These are phyloP conservation scores for Grigorovia jiainica DNA, from an alignment of 805 yeast genomes.

Conservation along the genomic window DNA sequence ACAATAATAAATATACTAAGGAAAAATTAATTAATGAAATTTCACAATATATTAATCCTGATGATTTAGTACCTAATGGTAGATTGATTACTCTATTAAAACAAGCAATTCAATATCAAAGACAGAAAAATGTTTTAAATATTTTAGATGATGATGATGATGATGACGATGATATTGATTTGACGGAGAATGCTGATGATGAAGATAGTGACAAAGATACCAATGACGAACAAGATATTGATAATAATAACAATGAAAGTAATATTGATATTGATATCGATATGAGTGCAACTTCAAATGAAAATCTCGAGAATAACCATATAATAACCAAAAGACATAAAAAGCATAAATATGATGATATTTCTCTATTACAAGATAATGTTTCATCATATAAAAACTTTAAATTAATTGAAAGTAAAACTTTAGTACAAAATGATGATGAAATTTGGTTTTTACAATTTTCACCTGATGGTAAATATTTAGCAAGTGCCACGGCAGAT, in stretches of 20 bases:
- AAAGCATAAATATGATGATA: no score
- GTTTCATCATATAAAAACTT: conserved; percentile 5
- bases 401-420: conserved; percentile 12
- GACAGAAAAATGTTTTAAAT: conserved; percentile 28
- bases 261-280: not conserved
- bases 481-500: conserved; percentile 70
- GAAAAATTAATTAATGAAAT: conserved; percentile 33
- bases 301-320: no score
- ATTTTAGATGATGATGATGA: conserved; percentile 20
- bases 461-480: conserved; percentile 62
- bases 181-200: not conserved
- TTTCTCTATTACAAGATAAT: conserved; percentile 10
- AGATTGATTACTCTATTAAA: conserved; percentile 41
- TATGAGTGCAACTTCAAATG: no score
- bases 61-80: conserved; percentile 43
- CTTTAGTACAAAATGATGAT: conserved; percentile 40
- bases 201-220: not conserved
- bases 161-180: conserved; percentile 9
- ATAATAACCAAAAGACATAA: no score
- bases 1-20: conserved; percentile 28
- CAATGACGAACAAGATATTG: not conserved
- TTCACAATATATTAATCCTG: conserved; percentile 39
- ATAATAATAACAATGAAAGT: not conserved
- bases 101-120: conserved; percentile 44
- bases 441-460: conserved; percentile 83